Evolutionary conservation across 2,329 filamentous ascomycete genomes (phyloP), one percentile per base, ranked within the genome.

Genomic region (Pestalotiopsis sp.): DNA sequence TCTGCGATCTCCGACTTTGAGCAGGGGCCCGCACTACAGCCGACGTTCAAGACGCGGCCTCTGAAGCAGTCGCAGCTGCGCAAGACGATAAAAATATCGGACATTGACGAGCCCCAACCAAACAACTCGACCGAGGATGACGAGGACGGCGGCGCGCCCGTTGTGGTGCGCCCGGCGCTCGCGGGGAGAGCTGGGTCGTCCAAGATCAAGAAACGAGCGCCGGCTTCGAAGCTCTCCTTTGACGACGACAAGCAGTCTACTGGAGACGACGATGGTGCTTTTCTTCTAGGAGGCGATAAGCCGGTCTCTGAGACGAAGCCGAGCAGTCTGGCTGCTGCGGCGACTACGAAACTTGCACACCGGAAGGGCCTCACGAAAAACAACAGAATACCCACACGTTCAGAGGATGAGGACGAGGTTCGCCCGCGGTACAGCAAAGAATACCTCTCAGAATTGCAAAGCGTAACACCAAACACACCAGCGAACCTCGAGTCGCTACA

Each of bases 341-440:
- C 89, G 1, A 79, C 91, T 2, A 91, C 94, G 76, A 91, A 89
- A 71, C 93, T 88, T 75, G 88, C 91, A 0, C 82, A 77, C 77
- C 92, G 81, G 70, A 89, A 88, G 71, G 83, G 80, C 25, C 74
- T 84, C 4, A 78, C 82, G 0, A 80, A 85, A 1, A 83, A 80
- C 81, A 75, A 80, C 74, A 82, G 84, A 2, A 79, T 93, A 0
- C 89, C 89, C 0, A 78, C 89, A 67, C 85, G 89, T 7, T 84
- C 87, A 0, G 82, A 84, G 14, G 81, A 80, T 12, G 90, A 93
- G 14, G 59, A 62, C 6, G 89, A 92, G 17, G 91, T 91, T 65
- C 85, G 92, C 49, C 94, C 94, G 0, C 92, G 84, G 69, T 98
- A 99, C 78, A 97, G 88, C 82, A 93, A 92, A 75, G 93, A 97